These are phyloP conservation scores for Ophiobolus disseminans DNA, from an alignment of 2,329 filamentous ascomycete genomes.

Conservation along the genomic window DNA sequence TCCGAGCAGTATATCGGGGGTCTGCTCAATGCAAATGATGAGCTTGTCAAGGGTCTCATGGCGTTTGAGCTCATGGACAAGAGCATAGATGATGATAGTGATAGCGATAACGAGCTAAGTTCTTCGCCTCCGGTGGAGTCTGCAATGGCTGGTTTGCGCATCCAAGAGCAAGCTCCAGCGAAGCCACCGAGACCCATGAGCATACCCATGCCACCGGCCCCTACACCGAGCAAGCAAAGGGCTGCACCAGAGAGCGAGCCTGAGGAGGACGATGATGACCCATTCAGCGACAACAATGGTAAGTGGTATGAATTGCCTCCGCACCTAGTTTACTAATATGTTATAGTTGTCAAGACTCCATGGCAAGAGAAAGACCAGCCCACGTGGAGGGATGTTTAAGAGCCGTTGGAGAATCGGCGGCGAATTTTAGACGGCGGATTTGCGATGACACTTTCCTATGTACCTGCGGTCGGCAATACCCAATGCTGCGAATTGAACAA, in stretches of 20 bases:
- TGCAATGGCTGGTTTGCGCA: constrained; percentile 54
- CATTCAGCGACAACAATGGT: constrained; percentile 83
- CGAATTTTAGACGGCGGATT: background rate
- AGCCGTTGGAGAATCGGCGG: background rate
- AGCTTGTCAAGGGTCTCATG: constrained; percentile 92
- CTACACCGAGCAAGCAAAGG: constrained; percentile 45
- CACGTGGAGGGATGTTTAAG: constrained; percentile 52
- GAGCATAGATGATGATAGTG: constrained; percentile 76
- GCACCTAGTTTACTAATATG: constrained; percentile 8
- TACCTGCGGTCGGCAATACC: background rate
- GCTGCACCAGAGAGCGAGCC: constrained; percentile 63
- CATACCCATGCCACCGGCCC: constrained; percentile 46
- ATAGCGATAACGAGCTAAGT: constrained; percentile 61
- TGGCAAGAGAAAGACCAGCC: constrained; percentile 42
- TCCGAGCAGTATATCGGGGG: constrained; percentile 89
- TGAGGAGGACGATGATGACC: constrained; percentile 74
- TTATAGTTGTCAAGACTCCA: constrained; percentile 61
- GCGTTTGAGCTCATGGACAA: constrained; percentile 93
- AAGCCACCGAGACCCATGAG: constrained; percentile 58
- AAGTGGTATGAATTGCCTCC: constrained; percentile 1
- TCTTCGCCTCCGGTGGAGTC: constrained; percentile 42
- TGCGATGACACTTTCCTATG: background rate
- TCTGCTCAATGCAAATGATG: constrained; percentile 91
- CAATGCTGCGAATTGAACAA: background rate
- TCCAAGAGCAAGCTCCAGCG: constrained; percentile 55